Conservation (phyloP, 2,329 filamentous ascomycete species). For the Neurospora sp. region DNA sequence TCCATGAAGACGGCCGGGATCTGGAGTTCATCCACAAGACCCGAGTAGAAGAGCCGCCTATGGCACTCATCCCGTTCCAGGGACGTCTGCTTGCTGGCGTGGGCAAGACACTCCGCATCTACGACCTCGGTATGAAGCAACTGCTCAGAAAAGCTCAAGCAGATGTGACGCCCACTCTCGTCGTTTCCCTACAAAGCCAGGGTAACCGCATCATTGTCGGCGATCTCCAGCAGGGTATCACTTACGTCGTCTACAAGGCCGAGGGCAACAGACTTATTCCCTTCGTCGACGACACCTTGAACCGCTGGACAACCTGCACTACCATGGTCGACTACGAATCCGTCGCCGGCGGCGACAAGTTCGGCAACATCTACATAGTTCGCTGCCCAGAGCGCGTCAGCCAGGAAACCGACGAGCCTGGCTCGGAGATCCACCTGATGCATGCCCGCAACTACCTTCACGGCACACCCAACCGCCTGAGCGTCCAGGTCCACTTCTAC, state of each 20-base stretch:
- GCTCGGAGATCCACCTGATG: conserved; percentile 78
- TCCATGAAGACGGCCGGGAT: conserved; percentile 75
- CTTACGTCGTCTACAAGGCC: conserved; percentile 87
- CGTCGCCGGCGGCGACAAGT: conserved; percentile 89
- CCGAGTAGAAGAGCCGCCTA: conserved; percentile 77
- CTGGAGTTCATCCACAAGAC: conserved; percentile 97
- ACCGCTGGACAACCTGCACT: conserved; percentile 82
- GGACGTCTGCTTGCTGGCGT: conserved; percentile 81
- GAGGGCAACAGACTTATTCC: conserved; percentile 86
- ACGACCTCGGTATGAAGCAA: conserved; percentile 87
- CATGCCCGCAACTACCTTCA: conserved; percentile 87
- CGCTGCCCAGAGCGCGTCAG: conserved; percentile 79
- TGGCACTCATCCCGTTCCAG: conserved; percentile 87
- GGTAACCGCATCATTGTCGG: conserved; percentile 85
- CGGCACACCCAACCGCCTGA: conserved; percentile 75
- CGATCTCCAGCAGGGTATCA: conserved; percentile 86
- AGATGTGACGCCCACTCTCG: conserved; percentile 68
- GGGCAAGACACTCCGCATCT: conserved; percentile 72
- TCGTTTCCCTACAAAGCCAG: conserved; percentile 81
- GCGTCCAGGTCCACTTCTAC: conserved; percentile 80
- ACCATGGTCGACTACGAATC: conserved; percentile 98
- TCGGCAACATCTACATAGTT: conserved; percentile 90
- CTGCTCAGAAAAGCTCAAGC: conserved; percentile 86
- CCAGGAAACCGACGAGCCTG: conserved; percentile 84
- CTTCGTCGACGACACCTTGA: conserved; percentile 81